These are phyloP conservation scores for carrot (Daucus carota) DNA, from an alignment of 129 eudicot species.

Conservation along the genomic window DH1_v3.0 NC_030386.2:37907501-37908000, in stretches of 20 bases:
- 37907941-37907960: too few relatives aligned
- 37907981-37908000: not conserved
- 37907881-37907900: not conserved
- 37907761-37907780: constrained; percentile 6
- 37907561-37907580: constrained; percentile 9
- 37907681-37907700: constrained; percentile 5
- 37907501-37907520: constrained; percentile 13
- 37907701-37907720: constrained; percentile 2
- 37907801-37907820: not conserved
- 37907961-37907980: too few relatives aligned
- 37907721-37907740: constrained; percentile 1
- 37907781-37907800: constrained; percentile 15
- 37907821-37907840: constrained; percentile 5
- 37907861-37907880: constrained; percentile 15
- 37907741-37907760: constrained; percentile 7
- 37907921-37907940: not conserved
- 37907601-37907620: constrained; percentile 17
- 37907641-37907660: constrained; percentile 49
- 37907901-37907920: not conserved
- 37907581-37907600: constrained; percentile 17
- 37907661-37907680: constrained; percentile 14
- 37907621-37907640: constrained; percentile 48
- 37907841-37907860: constrained; percentile 7
- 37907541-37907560: constrained; percentile 18
- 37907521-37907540: constrained; percentile 24